Conservation (phyloP, 2,329 filamentous ascomycete genomes). For the Neopestalotiopsis sp. region DNA sequence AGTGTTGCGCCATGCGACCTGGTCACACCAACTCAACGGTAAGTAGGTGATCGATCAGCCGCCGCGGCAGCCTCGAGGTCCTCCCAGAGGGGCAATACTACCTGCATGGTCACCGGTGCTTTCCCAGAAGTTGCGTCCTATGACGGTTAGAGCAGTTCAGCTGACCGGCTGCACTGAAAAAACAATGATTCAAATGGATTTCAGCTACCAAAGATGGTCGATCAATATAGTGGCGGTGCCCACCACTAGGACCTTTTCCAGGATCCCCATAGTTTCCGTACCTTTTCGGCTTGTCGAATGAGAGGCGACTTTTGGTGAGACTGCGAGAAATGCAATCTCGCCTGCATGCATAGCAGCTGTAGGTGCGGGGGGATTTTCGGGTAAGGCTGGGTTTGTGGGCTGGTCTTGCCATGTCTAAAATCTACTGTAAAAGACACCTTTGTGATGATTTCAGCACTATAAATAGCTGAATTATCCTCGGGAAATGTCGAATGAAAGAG, state of each 20-base stretch:
- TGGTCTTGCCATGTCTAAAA: no score
- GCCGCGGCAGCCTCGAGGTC: background rate
- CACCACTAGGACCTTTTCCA: background rate
- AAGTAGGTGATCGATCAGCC: conserved; percentile 6
- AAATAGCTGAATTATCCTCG: no score
- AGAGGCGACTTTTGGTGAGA: no score
- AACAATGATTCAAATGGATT: background rate
- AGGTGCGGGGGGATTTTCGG: no score
- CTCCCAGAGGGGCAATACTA: background rate
- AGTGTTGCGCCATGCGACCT: conserved; percentile 3
- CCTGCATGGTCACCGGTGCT: background rate
- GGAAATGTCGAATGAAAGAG: no score
- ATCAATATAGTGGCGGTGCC: conserved; percentile 9
- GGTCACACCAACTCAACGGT: background rate
- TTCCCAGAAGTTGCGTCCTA: background rate
- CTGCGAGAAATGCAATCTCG: no score
- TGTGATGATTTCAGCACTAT: no score
- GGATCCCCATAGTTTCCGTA: background rate
- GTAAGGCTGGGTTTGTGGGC: no score
- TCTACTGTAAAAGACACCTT: no score
- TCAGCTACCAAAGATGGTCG: background rate
- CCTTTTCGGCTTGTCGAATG: no score
- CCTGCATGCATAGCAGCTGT: no score
- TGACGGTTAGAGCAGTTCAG: conserved; percentile 6
- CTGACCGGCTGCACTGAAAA: background rate